Percentiles rank a stretch among this genome's conserved stretches.
These are phyloP conservation scores for Scedosporium apiospermum DNA, from an alignment of 2,329 filamentous ascomycete species.

Conservation along the genomic window DNA sequence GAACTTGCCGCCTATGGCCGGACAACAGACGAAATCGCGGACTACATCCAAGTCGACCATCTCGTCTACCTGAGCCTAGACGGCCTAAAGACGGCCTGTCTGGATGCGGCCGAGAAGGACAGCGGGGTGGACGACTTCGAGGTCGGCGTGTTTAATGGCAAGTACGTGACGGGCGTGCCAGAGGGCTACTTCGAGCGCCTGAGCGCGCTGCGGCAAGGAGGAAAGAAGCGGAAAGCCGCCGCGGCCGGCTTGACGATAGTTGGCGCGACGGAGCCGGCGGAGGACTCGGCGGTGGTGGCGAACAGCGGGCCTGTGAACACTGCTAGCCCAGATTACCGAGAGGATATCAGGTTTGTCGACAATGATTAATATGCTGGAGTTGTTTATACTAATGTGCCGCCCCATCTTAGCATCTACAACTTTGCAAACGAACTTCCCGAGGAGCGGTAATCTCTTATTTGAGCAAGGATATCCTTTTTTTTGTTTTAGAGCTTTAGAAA, in stretches of 20 bases:
- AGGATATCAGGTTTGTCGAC: conserved; percentile 3
- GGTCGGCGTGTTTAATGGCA: conserved; percentile 83
- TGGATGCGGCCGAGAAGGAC: conserved; percentile 54
- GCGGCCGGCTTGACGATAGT: neutral
- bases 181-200: conserved; percentile 76
- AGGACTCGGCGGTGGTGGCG: neutral
- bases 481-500: no score
- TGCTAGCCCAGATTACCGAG: neutral
- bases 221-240: neutral
- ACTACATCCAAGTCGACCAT: conserved; percentile 31
- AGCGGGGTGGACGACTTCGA: conserved; percentile 59
- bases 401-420: neutral
- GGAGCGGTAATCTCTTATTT: neutral
- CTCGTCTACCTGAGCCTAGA: conserved; percentile 55
- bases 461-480: no score
- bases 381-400: neutral
- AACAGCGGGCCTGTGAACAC: neutral
- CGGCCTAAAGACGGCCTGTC: conserved; percentile 72
- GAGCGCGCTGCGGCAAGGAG: conserved; percentile 30
- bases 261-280: neutral
- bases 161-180: conserved; percentile 73
- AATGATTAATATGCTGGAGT: neutral
- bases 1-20: conserved; percentile 32
- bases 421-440: conserved; percentile 1
- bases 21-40: conserved; percentile 29